phyloP scores from a whole-genome alignment of 2,329 filamentous ascomycete genomes.

The Cryphonectria parasitica region DNA sequence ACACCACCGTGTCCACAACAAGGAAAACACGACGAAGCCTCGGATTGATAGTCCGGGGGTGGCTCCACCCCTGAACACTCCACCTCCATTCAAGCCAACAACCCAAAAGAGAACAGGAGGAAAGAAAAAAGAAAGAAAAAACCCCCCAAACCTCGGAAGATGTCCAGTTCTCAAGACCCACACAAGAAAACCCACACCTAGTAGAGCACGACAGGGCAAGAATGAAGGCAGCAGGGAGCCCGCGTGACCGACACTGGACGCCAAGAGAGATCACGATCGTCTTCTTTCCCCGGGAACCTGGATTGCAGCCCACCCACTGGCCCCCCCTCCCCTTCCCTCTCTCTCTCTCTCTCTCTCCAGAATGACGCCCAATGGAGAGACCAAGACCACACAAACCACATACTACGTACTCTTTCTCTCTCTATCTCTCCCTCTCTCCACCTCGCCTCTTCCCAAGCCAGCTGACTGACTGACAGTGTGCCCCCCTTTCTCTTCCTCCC shows the following conservation, averaged over 20 bases:
- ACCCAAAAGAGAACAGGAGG: background rate
- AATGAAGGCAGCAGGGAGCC: background rate
- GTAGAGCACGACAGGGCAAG: background rate
- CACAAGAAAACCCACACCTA: background rate
- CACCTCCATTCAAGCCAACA: conserved; percentile 1
- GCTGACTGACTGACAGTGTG: background rate
- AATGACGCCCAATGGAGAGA: background rate
- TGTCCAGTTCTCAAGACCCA: background rate
- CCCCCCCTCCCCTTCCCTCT: no score
- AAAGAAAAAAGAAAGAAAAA: background rate
- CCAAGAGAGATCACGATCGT: conserved; percentile 4
- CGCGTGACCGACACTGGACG: conserved; percentile 1
- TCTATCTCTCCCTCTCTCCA: background rate
- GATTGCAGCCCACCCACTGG: background rate
- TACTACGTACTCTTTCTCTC: background rate
- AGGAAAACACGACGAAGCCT: background rate
- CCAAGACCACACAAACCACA: background rate
- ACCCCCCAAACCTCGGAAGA: background rate
- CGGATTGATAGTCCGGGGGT: background rate
- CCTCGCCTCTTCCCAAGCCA: background rate
- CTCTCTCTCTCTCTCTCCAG: no score
- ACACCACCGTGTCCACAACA: background rate
- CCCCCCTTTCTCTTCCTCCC: no score
- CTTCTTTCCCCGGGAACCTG: background rate
- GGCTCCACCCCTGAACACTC: background rate